Percentiles rank a stretch among this genome's conserved stretches.
Evolutionary conservation across 305 asterid genomes (phyloP).

Genomic region (Caryopteris hybrid): DNA sequence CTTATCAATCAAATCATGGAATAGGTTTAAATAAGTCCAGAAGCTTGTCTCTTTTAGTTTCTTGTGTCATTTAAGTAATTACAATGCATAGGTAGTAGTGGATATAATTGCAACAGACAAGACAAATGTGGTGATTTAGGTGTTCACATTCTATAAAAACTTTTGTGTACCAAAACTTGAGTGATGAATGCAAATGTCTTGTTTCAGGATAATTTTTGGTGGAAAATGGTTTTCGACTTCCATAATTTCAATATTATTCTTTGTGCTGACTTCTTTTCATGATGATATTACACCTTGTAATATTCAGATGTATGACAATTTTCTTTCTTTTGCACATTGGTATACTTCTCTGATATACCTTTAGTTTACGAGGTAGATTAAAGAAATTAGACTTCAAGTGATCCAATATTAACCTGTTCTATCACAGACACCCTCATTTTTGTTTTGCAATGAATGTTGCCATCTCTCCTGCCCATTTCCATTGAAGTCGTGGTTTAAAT

Average conservation of each 20-base stretch:
- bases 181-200: neutral
- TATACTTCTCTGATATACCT: neutral
- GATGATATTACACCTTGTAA: neutral
- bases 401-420: neutral
- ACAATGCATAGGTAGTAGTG: neutral
- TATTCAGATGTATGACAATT: neutral
- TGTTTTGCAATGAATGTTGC: neutral
- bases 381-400: neutral
- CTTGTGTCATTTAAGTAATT: constrained; percentile 2
- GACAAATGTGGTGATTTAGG: neutral
- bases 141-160: neutral
- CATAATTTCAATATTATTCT: neutral
- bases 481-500: neutral
- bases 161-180: constrained; percentile 8
- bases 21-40: neutral
- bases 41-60: neutral
- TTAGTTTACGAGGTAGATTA: neutral
- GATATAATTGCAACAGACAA: neutral
- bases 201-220: neutral
- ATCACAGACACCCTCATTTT: neutral
- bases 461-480: neutral
- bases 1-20: constrained; percentile 6
- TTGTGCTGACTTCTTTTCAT: neutral
- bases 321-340: neutral
- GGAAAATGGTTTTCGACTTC: neutral